Evolutionary conservation across 495 filamentous ascomycete genomes (phyloP).

Genomic region (Friedmanniomyces endolithicus): DNA sequence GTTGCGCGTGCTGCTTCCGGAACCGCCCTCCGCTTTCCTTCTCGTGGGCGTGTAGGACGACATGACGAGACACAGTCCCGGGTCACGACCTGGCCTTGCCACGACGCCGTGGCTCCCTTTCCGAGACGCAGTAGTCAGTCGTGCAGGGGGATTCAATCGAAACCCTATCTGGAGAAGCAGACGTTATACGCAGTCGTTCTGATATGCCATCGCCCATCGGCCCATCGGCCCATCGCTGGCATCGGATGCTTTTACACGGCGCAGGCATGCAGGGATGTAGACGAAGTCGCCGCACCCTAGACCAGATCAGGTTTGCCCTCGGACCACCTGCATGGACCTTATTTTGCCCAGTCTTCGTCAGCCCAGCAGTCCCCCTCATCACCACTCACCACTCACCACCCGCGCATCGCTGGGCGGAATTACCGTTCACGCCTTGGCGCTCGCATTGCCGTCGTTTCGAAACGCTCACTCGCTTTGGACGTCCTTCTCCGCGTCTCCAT

Average conservation of each 20-base stretch:
- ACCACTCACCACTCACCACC: too few species aligned
- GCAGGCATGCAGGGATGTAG: background rate
- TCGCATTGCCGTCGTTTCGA: background rate
- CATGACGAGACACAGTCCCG: too few species aligned
- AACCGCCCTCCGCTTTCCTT: background rate
- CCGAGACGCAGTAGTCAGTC: background rate
- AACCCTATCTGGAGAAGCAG: too few species aligned
- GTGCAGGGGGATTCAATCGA: background rate
- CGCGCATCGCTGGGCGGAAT: background rate
- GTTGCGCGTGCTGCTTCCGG: background rate
- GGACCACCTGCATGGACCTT: too few species aligned
- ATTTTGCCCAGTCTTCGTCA: too few species aligned
- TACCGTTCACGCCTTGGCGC: background rate
- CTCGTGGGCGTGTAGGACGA: background rate
- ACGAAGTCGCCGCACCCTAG: background rate
- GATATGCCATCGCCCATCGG: too few species aligned
- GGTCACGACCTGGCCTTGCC: too few species aligned
- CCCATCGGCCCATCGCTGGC: too few species aligned
- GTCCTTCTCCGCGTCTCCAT: background rate
- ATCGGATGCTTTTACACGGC: too few species aligned
- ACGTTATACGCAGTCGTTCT: too few species aligned
- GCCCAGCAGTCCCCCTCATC: too few species aligned
- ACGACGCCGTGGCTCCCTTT: background rate
- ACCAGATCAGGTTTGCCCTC: background rate
- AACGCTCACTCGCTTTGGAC: background rate